Percentiles rank a stretch among this genome's conserved stretches.
Conservation (phyloP, 1,139 yeast species). For the Blastobotrys petasosporus region DNA sequence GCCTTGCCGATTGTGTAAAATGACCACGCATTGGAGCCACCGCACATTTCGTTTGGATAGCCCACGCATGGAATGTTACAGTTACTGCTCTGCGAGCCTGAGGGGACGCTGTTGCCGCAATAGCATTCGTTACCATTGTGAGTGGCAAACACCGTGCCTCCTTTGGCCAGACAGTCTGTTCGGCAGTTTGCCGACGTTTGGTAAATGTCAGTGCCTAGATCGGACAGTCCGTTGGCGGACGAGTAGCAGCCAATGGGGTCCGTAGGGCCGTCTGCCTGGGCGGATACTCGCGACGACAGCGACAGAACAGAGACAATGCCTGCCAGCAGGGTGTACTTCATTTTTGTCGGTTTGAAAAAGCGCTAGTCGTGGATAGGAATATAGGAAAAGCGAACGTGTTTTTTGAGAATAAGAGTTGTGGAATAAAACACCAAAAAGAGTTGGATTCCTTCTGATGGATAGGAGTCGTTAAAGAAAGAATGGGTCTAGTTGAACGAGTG, state of each 20-base stretch:
- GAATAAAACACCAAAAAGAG: no score
- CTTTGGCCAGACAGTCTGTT: constrained; percentile 13
- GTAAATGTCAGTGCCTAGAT: constrained; percentile 15
- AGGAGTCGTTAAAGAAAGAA: no score
- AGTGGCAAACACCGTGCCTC: constrained; percentile 51
- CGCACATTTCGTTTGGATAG: constrained; percentile 48
- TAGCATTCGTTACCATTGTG: constrained; percentile 53
- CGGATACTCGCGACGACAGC: constrained; percentile 1
- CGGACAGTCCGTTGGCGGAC: constrained; percentile 17
- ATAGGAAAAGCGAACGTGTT: no score
- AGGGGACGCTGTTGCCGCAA: constrained; percentile 57
- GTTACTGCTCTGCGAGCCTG: constrained; percentile 28
- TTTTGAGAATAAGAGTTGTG: no score
- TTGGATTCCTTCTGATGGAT: no score
- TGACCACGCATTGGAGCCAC: constrained; percentile 45
- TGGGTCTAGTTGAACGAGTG: no score
- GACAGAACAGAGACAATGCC: constrained; percentile 3
- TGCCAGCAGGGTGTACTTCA: constrained; percentile 9
- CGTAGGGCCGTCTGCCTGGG: constrained; percentile 4
- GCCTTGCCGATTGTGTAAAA: constrained; percentile 33
- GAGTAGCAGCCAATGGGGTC: constrained; percentile 25
- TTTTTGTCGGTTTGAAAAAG: background rate
- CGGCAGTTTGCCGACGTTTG: constrained; percentile 18
- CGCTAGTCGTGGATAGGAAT: background rate
- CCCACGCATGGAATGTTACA: constrained; percentile 52